These are phyloP conservation scores for Escallonia rubra DNA, from an alignment of 129 eudicot genomes.

Conservation along the genomic window DNA sequence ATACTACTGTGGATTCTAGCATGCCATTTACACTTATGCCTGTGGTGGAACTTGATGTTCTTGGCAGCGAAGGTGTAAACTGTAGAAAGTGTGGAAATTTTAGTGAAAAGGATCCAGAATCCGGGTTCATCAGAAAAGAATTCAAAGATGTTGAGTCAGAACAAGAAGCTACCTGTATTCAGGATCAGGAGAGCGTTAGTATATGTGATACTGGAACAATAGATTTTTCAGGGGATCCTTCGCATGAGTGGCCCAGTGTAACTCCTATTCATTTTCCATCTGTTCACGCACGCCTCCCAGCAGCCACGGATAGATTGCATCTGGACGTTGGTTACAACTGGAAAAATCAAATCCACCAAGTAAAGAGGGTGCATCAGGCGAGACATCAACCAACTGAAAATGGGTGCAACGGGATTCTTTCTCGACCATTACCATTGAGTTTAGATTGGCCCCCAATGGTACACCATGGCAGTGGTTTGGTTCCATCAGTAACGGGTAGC, in stretches of 20 bases:
- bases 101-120: constrained; percentile 24
- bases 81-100: constrained; percentile 12
- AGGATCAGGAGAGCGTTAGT: constrained; percentile 32
- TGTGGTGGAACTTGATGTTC: constrained; percentile 11
- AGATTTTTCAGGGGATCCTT: constrained; percentile 38
- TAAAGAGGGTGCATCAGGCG: constrained; percentile 55
- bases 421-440: constrained; percentile 57
- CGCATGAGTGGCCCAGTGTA: constrained; percentile 78
- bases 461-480: constrained; percentile 35
- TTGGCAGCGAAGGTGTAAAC: constrained; percentile 14
- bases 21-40: constrained; percentile 14
- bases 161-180: constrained; percentile 18
- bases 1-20: constrained; percentile 5
- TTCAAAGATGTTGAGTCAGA: constrained; percentile 14
- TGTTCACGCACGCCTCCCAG: constrained; percentile 57
- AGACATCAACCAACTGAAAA: constrained; percentile 50
- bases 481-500: constrained; percentile 47
- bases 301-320: constrained; percentile 83
- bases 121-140: constrained; percentile 23
- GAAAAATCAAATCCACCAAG: constrained; percentile 61
- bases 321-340: constrained; percentile 82
- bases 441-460: constrained; percentile 79
- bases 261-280: constrained; percentile 54
- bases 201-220: constrained; percentile 25
- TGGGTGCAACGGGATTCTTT: constrained; percentile 40